Percentiles rank a stretch among this genome's conserved stretches.
These are phyloP conservation scores for Senna tora DNA, from an alignment of 306 rosid genomes.

Conservation along the genomic window DNA sequence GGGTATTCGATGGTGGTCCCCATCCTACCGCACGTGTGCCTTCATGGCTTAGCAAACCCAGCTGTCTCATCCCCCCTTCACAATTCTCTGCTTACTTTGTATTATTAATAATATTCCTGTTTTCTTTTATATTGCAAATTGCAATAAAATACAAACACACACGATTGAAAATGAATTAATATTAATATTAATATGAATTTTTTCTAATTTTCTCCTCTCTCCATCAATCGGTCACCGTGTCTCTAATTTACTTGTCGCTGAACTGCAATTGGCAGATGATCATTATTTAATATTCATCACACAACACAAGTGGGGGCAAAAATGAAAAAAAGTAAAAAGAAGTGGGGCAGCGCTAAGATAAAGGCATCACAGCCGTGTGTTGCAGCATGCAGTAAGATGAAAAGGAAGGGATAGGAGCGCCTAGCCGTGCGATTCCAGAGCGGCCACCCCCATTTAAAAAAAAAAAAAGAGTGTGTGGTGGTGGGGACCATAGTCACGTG, in stretches of 20 bases:
- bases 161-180: too few species aligned
- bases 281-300: too few species aligned
- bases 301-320: slow-evolving; percentile 15
- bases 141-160: too few species aligned
- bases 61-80: not conserved
- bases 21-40: not conserved
- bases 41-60: not conserved
- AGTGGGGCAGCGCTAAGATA: not conserved
- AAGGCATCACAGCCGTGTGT: slow-evolving; percentile 20
- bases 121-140: not conserved
- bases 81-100: not conserved
- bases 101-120: not conserved
- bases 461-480: not conserved
- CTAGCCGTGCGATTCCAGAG: slow-evolving; percentile 42
- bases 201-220: not conserved
- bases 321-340: slow-evolving; percentile 18
- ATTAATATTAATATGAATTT: too few species aligned
- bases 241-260: not conserved
- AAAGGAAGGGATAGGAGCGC: slow-evolving; percentile 29
- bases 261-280: not conserved
- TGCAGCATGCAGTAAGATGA: slow-evolving; percentile 6
- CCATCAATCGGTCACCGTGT: too few species aligned
- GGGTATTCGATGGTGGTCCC: not conserved
- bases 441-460: not conserved
- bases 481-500: slow-evolving; percentile 48